Evolutionary conservation across 2,329 filamentous ascomycete species (phyloP).

Genomic region (Fusarium heterosporum): DNA sequence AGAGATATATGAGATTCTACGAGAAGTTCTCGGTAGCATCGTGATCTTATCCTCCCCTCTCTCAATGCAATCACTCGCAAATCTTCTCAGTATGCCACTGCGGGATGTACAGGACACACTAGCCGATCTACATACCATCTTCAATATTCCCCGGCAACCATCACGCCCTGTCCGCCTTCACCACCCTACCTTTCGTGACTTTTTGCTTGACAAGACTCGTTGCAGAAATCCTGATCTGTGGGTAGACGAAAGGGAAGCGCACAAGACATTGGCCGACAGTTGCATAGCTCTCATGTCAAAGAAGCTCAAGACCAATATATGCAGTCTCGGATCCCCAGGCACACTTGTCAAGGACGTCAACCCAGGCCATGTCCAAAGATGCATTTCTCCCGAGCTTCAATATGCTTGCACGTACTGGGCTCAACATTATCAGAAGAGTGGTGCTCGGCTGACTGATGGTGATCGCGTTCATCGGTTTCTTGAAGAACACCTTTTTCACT

Average conservation of each 20-base stretch:
- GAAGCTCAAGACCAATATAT: not conserved
- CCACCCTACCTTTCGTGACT: not conserved
- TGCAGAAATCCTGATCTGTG: not conserved
- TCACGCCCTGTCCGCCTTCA: not conserved
- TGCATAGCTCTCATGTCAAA: conserved; percentile 2
- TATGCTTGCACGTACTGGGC: not conserved
- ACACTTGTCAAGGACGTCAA: not conserved
- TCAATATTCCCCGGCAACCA: not conserved
- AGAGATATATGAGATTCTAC: not conserved
- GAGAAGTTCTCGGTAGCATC: not conserved
- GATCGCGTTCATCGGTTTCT: not conserved
- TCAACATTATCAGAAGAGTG: not conserved
- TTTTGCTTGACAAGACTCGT: not conserved
- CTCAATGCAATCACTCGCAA: not conserved
- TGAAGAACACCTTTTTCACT: not conserved
- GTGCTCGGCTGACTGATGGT: not conserved
- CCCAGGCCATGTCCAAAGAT: not conserved
- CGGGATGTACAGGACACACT: not conserved
- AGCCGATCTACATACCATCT: not conserved
- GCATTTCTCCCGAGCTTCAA: not conserved
- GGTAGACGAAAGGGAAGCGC: not conserved
- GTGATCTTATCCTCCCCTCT: not conserved
- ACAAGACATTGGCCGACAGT: not conserved
- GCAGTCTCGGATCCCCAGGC: not conserved
- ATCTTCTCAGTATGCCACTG: not conserved